Conservation (phyloP, 1,284 basidiomycete species). For the Ceratobasidium sp. region DNA sequence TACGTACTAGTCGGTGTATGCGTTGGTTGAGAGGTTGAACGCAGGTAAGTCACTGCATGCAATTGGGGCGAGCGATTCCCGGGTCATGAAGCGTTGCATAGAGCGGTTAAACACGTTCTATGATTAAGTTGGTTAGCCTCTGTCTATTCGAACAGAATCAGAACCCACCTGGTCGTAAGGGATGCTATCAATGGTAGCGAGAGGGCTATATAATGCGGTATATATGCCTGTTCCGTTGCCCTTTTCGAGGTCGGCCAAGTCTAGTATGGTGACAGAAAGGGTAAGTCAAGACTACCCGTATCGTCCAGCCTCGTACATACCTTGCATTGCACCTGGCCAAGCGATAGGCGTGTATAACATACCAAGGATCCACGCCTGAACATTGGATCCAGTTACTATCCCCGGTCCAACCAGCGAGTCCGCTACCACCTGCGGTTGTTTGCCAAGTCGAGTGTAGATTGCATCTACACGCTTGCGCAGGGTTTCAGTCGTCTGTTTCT, state of each 20-base stretch:
- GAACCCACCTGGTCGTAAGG: constrained; percentile 22
- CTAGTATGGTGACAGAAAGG: not conserved
- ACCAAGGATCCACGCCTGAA: constrained; percentile 44
- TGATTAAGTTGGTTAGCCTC: not conserved
- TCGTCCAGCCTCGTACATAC: not conserved
- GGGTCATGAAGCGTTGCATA: constrained; percentile 19
- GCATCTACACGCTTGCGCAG: constrained; percentile 27
- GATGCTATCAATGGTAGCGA: not conserved
- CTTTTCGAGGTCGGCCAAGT: not conserved
- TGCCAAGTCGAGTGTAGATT: constrained; percentile 39
- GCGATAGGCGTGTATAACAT: constrained; percentile 39
- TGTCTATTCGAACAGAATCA: not conserved
- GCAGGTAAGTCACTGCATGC: constrained; percentile 23
- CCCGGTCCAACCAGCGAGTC: constrained; percentile 47
- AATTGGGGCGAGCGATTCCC: constrained; percentile 23
- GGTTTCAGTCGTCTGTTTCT: constrained; percentile 37
- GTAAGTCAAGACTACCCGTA: constrained; percentile 24
- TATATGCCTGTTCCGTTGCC: not conserved
- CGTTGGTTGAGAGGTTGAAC: constrained; percentile 22
- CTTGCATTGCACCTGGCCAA: not conserved
- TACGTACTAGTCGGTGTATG: constrained; percentile 27
- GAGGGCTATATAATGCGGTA: not conserved
- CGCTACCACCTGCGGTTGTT: constrained; percentile 42
- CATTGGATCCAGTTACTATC: constrained; percentile 42
- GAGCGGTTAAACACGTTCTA: constrained; percentile 36